Evolutionary conservation across 352 stramenopile species (phyloP).

Genomic region (Phytopythium mirpurense): DNA sequence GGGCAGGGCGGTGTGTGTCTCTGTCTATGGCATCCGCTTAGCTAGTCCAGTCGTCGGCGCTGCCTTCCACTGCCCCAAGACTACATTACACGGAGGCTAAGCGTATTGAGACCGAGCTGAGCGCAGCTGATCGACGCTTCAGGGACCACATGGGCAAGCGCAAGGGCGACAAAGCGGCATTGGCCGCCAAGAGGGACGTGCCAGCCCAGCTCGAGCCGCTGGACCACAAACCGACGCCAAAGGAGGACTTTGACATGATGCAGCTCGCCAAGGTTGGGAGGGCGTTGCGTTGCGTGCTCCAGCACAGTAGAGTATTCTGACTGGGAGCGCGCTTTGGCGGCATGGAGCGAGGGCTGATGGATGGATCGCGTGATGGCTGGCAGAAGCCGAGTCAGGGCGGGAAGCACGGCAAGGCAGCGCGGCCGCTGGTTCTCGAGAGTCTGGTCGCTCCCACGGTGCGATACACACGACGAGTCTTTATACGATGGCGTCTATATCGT

Average conservation of each 20-base stretch:
- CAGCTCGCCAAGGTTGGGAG: slow-evolving; percentile 51
- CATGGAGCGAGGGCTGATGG: too few species aligned
- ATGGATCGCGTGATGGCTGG: background rate
- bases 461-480: background rate
- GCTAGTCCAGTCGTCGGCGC: too few species aligned
- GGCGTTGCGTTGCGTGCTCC: too few species aligned
- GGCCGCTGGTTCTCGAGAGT: slow-evolving; percentile 56
- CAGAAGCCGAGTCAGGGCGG: slow-evolving; percentile 37
- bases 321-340: background rate
- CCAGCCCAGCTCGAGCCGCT: slow-evolving; percentile 53
- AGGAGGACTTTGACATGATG: slow-evolving; percentile 47
- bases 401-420: slow-evolving; percentile 41
- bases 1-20: too few species aligned
- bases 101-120: too few species aligned
- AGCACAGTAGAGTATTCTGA: too few species aligned
- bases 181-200: slow-evolving; percentile 28
- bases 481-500: background rate
- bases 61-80: too few species aligned
- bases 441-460: slow-evolving; percentile 30
- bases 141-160: slow-evolving; percentile 14
- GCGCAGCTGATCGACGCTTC: background rate
- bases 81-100: too few species aligned
- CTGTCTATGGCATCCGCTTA: too few species aligned
- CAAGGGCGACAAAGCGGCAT: slow-evolving; percentile 35
- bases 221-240: slow-evolving; percentile 55